A percentile compares a stretch with the other conserved stretches of the same genome.
These are phyloP conservation scores for Cutaneotrichosporon sp. DNA, from an alignment of 1,284 basidiomycete genomes.

Conservation along the genomic window DNA sequence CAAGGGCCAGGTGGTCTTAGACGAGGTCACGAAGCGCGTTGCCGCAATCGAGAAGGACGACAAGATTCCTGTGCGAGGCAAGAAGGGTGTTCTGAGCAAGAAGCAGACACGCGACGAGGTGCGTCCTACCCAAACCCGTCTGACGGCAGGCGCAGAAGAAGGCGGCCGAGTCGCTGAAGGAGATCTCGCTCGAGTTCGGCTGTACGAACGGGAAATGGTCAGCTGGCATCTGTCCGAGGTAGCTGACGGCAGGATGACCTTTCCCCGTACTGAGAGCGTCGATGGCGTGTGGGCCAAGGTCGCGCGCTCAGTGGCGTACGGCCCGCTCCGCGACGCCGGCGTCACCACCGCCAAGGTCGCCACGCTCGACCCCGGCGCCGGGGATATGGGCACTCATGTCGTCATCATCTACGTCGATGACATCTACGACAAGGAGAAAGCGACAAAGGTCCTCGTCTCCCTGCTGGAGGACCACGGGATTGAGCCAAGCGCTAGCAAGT, in stretches of 20 bases:
- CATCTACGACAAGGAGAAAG: conserved; percentile 31
- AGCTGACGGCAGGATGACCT: conserved; percentile 28
- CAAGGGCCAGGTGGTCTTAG: conserved; percentile 26
- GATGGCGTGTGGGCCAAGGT: conserved; percentile 35
- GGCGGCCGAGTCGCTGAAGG: conserved; percentile 26
- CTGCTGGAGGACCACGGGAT: conserved; percentile 39
- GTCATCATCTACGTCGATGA: conserved; percentile 39
- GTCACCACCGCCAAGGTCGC: conserved; percentile 37
- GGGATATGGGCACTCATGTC: conserved; percentile 21
- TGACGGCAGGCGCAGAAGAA: conserved; percentile 2
- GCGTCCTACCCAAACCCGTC: not conserved
- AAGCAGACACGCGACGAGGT: conserved; percentile 36
- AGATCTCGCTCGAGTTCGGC: conserved; percentile 21
- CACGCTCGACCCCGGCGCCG: not conserved
- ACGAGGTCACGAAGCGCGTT: conserved; percentile 21
- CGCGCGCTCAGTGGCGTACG: conserved; percentile 35
- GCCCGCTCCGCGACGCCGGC: conserved; percentile 35
- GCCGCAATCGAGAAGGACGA: conserved; percentile 34
- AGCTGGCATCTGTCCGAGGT: conserved; percentile 5
- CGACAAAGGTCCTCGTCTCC: conserved; percentile 28
- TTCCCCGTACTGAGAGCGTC: conserved; percentile 28
- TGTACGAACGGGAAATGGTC: conserved; percentile 42
- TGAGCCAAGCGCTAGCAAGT: conserved; percentile 37
- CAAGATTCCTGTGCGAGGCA: conserved; percentile 32
- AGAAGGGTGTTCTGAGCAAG: conserved; percentile 38